phyloP scores from a whole-genome alignment of 1,139 yeast genomes.

The Zygosaccharomyces pseudobailii region DNA sequence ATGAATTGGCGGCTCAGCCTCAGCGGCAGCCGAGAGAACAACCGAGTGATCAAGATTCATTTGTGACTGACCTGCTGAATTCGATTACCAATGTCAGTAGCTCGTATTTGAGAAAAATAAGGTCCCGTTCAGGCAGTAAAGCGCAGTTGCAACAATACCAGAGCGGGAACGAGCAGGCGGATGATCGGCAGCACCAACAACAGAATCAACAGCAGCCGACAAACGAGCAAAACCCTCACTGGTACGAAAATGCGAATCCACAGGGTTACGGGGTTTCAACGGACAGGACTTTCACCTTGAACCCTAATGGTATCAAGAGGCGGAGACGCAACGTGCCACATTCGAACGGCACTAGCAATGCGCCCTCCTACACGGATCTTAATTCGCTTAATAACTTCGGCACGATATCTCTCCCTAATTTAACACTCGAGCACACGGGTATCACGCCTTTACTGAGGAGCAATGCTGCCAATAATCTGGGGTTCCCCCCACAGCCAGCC shows the following conservation, averaged over 20 bases:
- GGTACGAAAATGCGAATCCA: slow-evolving; percentile 1
- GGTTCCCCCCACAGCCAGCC: slow-evolving; percentile 1
- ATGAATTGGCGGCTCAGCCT: slow-evolving; percentile 3
- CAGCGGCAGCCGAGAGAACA: slow-evolving; percentile 3
- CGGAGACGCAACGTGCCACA: slow-evolving; percentile 14
- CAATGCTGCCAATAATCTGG: slow-evolving; percentile 2
- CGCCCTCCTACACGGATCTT: slow-evolving; percentile 13
- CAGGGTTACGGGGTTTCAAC: slow-evolving; percentile 1
- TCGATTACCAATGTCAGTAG: slow-evolving; percentile 30
- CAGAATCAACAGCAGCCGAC: not conserved
- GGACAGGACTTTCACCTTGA: slow-evolving; percentile 22
- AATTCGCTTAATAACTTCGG: slow-evolving; percentile 17
- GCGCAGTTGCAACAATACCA: not conserved
- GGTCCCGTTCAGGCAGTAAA: slow-evolving; percentile 5
- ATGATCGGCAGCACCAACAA: not conserved
- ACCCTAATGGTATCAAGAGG: slow-evolving; percentile 33
- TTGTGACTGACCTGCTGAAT: slow-evolving; percentile 27
- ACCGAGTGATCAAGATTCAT: slow-evolving; percentile 17
- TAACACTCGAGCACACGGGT: slow-evolving; percentile 17
- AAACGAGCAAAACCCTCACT: not conserved
- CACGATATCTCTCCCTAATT: slow-evolving; percentile 19
- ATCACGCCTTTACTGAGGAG: slow-evolving; percentile 12
- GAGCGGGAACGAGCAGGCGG: not conserved
- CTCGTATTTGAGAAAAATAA: slow-evolving; percentile 19
- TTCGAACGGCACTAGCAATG: slow-evolving; percentile 8